phyloP scores from a whole-genome alignment of 2,329 filamentous ascomycete genomes.

The Macrophomina pseudophaseolina region DNA sequence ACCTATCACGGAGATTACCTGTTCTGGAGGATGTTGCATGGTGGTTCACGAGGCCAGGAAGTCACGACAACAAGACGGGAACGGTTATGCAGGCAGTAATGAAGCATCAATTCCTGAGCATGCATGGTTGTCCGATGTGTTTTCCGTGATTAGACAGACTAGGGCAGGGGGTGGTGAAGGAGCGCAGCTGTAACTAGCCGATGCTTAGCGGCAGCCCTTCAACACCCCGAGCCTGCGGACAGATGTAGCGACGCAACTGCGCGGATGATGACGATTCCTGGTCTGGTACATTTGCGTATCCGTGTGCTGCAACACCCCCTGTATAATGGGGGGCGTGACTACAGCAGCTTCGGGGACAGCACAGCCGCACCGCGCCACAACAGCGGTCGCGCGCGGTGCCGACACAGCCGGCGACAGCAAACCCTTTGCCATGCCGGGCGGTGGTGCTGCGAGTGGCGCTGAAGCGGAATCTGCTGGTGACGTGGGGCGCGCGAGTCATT shows the following conservation, averaged over 20 bases:
- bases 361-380: conserved; percentile 6
- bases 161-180: no score
- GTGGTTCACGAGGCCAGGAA: conserved; percentile 17
- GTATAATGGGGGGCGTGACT: neutral
- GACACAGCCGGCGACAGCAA: conserved; percentile 11
- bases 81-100: neutral
- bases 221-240: no score
- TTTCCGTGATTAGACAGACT: no score
- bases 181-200: no score
- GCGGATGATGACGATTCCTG: no score
- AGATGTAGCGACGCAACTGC: no score
- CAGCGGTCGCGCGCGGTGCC: neutral
- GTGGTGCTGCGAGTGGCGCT: conserved; percentile 2
- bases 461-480: neutral
- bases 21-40: neutral
- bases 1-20: neutral
- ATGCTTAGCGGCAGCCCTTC: no score
- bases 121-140: neutral
- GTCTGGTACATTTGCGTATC: neutral
- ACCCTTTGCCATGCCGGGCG: neutral
- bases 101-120: neutral
- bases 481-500: conserved; percentile 17
- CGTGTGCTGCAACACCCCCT: neutral
- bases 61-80: neutral
- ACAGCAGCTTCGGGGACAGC: neutral